phyloP scores from a whole-genome alignment of 768 basidiomycete genomes.

The Termitomyces sp. region DNA sequence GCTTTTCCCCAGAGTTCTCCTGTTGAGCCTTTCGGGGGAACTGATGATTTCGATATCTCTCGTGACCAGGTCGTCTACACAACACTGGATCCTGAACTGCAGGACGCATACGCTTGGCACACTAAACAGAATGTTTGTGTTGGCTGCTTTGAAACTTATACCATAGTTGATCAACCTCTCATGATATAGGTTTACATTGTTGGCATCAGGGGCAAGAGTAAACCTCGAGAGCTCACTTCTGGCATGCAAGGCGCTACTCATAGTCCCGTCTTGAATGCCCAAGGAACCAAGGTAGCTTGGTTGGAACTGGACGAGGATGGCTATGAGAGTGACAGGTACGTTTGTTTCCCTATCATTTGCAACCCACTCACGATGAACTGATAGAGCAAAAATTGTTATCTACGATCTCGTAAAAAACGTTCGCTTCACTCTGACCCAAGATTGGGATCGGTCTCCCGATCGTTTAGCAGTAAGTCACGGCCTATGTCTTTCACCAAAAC shows the following conservation, averaged over 20 bases:
- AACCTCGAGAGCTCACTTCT: conserved; percentile 68
- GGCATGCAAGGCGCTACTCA: conserved; percentile 82
- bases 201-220: conserved; percentile 40
- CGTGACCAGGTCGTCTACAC: conserved; percentile 70
- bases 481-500: not conserved
- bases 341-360: not conserved
- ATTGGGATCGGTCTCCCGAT: conserved; percentile 81
- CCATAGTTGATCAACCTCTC: not conserved
- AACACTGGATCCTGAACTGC: conserved; percentile 75
- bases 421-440: conserved; percentile 67
- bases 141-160: not conserved
- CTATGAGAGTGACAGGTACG: conserved; percentile 79
- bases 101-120: conserved; percentile 75
- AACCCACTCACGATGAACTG: not conserved
- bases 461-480: conserved; percentile 44
- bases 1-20: conserved; percentile 48
- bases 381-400: conserved; percentile 70
- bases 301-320: conserved; percentile 83
- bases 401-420: conserved; percentile 68
- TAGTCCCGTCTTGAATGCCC: conserved; percentile 59
- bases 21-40: conserved; percentile 84
- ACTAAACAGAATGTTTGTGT: conserved; percentile 75
- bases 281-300: conserved; percentile 79
- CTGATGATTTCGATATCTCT: conserved; percentile 76
- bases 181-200: conserved; percentile 60